Evolutionary conservation across 139 green algal genomes (phyloP).

Genomic region (Nannochloris sp.): DNA sequence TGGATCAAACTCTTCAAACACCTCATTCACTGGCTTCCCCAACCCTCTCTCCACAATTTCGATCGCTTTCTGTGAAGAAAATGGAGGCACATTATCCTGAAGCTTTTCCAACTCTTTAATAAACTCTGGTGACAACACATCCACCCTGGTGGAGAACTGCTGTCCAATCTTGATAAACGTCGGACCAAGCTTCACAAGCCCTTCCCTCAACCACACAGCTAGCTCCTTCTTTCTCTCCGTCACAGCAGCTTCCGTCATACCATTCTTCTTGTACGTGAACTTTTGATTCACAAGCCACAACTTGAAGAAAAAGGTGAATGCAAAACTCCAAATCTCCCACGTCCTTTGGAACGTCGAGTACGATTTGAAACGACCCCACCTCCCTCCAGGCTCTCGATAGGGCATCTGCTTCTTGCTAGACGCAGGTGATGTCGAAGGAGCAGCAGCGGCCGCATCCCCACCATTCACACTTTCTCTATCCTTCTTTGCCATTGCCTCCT

Average conservation of each 20-base stretch:
- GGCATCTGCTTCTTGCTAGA: constrained; percentile 37
- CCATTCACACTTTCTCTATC: background rate
- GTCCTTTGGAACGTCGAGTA: constrained; percentile 67
- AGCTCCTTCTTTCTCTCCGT: constrained; percentile 15
- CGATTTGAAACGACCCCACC: constrained; percentile 62
- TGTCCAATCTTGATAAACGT: constrained; percentile 81
- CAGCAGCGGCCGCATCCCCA: background rate
- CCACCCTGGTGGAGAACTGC: constrained; percentile 62
- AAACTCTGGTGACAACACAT: constrained; percentile 84
- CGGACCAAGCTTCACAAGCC: constrained; percentile 67
- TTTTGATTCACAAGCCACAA: constrained; percentile 47
- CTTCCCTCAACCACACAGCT: constrained; percentile 92
- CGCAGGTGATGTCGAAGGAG: background rate
- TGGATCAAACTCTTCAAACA: constrained; percentile 82
- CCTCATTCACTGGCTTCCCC: constrained; percentile 51
- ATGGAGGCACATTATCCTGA: constrained; percentile 94
- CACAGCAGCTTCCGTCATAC: constrained; percentile 43
- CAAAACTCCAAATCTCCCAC: constrained; percentile 90
- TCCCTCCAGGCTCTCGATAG: constrained; percentile 50
- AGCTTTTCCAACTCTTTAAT: constrained; percentile 92
- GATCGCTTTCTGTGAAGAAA: constrained; percentile 62
- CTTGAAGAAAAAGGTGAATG: constrained; percentile 71
- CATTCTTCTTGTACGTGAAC: constrained; percentile 65
- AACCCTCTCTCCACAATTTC: constrained; percentile 74
- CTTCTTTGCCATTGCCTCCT: constrained; percentile 12